Percentiles rank a stretch among this genome's conserved stretches.
Evolutionary conservation across 805 yeast species (phyloP).

Genomic region (Dipodascus albidus): DNA sequence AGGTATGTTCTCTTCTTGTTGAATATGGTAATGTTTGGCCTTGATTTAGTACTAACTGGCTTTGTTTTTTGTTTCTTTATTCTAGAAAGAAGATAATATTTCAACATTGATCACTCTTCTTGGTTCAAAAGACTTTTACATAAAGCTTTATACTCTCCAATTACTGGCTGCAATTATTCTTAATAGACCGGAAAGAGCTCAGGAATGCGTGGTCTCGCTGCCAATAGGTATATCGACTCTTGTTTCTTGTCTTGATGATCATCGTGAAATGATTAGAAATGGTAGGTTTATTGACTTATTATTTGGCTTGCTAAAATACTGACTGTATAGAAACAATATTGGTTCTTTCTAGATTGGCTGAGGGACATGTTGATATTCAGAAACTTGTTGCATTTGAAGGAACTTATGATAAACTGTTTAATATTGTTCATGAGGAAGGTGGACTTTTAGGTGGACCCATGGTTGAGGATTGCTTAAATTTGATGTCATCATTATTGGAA

Average conservation of each 20-base stretch:
- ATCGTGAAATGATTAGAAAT: slow-evolving; percentile 78
- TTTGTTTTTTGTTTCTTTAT: too few relatives aligned
- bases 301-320: too few relatives aligned
- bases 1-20: slow-evolving; percentile 23
- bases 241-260: slow-evolving; percentile 49
- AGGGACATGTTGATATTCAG: slow-evolving; percentile 76
- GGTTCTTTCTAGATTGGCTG: slow-evolving; percentile 71
- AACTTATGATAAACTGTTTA: slow-evolving; percentile 71
- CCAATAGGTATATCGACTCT: slow-evolving; percentile 75
- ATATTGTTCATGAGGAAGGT: slow-evolving; percentile 77
- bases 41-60: slow-evolving; percentile 2
- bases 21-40: too few relatives aligned
- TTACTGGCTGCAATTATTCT: slow-evolving; percentile 72
- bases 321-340: slow-evolving; percentile 45
- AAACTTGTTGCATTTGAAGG: slow-evolving; percentile 91
- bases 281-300: slow-evolving; percentile 2
- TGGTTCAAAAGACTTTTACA: slow-evolving; percentile 54
- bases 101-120: slow-evolving; percentile 39
- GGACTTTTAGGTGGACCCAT: slow-evolving; percentile 79
- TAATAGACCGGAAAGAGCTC: slow-evolving; percentile 61
- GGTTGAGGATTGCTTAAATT: slow-evolving; percentile 80
- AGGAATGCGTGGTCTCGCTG: slow-evolving; percentile 56
- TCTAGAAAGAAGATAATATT: slow-evolving; percentile 30
- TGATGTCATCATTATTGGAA: slow-evolving; percentile 59
- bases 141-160: slow-evolving; percentile 71